These are phyloP conservation scores for Pyracantha coccinea DNA, from an alignment of 331 rosid species.

Conservation along the genomic window DNA sequence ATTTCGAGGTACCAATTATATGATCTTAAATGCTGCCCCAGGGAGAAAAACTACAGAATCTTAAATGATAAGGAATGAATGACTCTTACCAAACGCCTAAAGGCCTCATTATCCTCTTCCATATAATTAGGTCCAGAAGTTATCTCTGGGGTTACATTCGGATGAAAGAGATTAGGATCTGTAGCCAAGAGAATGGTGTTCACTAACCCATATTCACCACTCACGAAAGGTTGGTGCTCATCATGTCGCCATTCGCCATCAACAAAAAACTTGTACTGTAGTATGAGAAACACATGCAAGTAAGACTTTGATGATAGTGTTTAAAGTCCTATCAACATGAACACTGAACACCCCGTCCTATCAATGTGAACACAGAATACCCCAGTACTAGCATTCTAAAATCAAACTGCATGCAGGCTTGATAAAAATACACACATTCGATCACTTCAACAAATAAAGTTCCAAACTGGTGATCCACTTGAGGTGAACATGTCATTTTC, in stretches of 20 bases:
- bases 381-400: conserved; percentile 1
- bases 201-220: conserved; percentile 74
- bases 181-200: conserved; percentile 65
- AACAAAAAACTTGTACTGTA: conserved; percentile 96
- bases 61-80: conserved; percentile 11
- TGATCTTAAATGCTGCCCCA: not conserved
- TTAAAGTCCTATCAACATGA: not conserved
- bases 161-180: conserved; percentile 51
- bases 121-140: conserved; percentile 58
- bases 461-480: not conserved
- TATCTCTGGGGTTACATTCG: conserved; percentile 39
- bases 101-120: conserved; percentile 90
- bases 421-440: not conserved
- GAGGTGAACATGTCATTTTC: not conserved
- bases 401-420: not conserved
- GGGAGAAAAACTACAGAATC: not conserved
- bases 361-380: not conserved
- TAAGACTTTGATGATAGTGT: conserved; percentile 9
- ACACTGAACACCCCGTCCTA: not conserved
- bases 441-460: not conserved
- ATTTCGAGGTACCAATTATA: not conserved
- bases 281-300: conserved; percentile 7
- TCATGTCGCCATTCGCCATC: conserved; percentile 98
- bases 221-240: conserved; percentile 58
- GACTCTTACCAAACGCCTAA: conserved; percentile 59